These are phyloP conservation scores for Sarocladium kiliense DNA, from an alignment of 2,329 filamentous ascomycete species.

Conservation along the genomic window DNA sequence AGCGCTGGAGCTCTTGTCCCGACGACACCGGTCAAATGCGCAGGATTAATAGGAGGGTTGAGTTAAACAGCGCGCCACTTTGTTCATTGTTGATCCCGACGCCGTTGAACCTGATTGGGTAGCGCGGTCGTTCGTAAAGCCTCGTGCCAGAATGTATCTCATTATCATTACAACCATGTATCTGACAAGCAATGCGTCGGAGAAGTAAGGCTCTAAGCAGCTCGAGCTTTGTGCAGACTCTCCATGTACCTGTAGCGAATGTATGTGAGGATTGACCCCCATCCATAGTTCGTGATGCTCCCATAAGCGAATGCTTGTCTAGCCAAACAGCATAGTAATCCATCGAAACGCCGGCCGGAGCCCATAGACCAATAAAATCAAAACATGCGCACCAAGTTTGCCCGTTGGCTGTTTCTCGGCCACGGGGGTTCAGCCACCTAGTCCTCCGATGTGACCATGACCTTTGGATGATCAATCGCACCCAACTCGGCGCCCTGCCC, in stretches of 20 bases:
- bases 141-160: not conserved
- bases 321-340: not conserved
- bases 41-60: too few species aligned
- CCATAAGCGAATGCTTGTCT: slow-evolving; percentile 1
- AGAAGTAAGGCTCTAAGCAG: not conserved
- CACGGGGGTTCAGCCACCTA: not conserved
- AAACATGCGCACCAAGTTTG: not conserved
- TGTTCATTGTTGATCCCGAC: too few species aligned
- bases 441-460: slow-evolving; percentile 20
- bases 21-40: too few species aligned
- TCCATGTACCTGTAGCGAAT: not conserved
- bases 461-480: slow-evolving; percentile 45
- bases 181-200: not conserved
- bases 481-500: slow-evolving; percentile 68
- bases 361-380: not conserved
- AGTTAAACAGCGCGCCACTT: too few species aligned
- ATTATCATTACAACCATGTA: slow-evolving; percentile 6
- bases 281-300: not conserved
- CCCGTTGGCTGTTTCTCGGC: not conserved
- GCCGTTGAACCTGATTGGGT: too few species aligned
- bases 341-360: not conserved
- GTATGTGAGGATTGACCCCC: not conserved
- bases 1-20: too few species aligned
- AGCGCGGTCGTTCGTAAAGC: too few species aligned
- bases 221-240: not conserved